phyloP scores from a whole-genome alignment of 1,284 basidiomycete genomes.

The Coniophora puteana region DNA sequence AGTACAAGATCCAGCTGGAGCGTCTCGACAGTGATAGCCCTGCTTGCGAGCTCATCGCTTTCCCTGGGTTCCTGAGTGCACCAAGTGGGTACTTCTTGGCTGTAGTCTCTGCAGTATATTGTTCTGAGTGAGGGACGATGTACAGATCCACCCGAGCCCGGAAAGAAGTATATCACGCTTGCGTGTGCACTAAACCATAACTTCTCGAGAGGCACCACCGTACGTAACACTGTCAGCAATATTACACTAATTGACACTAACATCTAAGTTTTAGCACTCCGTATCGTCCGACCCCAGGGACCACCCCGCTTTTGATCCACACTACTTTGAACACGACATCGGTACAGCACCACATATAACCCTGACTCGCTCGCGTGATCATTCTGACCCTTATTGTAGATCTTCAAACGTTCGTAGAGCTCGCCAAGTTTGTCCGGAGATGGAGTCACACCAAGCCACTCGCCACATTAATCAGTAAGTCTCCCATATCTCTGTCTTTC shows the following conservation, averaged over 20 bases:
- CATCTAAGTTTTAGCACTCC: not conserved
- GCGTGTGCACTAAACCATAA: not conserved
- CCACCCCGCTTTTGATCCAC: conserved; percentile 1
- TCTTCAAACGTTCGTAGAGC: not conserved
- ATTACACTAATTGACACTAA: no score
- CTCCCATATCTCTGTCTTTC: no score
- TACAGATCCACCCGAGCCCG: not conserved
- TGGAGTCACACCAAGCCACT: not conserved
- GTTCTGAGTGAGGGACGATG: not conserved
- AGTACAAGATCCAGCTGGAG: conserved; percentile 32
- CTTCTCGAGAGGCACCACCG: not conserved
- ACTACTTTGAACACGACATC: conserved; percentile 4
- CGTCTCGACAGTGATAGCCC: conserved; percentile 23
- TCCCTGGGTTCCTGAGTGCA: conserved; percentile 19
- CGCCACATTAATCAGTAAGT: not conserved
- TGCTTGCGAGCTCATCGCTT: conserved; percentile 27
- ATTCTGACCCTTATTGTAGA: not conserved
- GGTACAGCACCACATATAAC: not conserved
- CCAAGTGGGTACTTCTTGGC: conserved; percentile 17
- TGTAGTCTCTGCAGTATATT: no score
- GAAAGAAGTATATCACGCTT: conserved; percentile 1
- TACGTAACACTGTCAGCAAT: no score
- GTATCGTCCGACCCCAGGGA: not conserved
- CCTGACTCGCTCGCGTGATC: not conserved
- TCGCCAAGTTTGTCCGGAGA: conserved; percentile 3